These are phyloP conservation scores for Gonapodya prolifera DNA, from an alignment of 192 early-diverging fungal species.

Conservation along the genomic window DNA sequence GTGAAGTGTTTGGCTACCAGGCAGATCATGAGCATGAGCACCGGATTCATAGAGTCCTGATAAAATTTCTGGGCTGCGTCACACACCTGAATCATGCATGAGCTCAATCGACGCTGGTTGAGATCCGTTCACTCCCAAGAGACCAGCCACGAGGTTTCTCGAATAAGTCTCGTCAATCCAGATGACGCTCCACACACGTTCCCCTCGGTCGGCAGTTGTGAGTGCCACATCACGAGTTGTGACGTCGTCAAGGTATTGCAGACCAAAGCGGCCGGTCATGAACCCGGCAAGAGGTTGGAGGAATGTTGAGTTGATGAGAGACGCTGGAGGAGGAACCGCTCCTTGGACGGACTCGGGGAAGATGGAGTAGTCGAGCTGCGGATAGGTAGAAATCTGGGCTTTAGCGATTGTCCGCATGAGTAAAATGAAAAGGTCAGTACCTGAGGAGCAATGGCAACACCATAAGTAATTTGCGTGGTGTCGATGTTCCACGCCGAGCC, in stretches of 20 bases:
- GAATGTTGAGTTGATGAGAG: background rate
- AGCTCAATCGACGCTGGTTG: background rate
- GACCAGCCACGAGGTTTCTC: background rate
- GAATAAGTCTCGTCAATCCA: background rate
- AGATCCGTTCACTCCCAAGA: background rate
- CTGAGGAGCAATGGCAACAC: background rate
- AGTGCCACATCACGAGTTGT: background rate
- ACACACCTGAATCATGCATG: background rate
- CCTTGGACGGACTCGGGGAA: background rate
- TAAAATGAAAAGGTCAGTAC: too few species aligned
- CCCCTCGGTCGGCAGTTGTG: background rate
- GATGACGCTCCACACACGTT: background rate
- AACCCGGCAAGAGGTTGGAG: background rate
- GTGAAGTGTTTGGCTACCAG: background rate
- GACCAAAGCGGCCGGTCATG: background rate
- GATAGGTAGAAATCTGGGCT: background rate
- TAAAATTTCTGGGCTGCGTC: background rate
- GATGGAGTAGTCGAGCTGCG: background rate
- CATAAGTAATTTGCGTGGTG: background rate
- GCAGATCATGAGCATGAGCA: background rate
- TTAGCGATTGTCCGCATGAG: background rate
- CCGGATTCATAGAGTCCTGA: background rate
- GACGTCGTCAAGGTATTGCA: background rate
- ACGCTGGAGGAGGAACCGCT: background rate
- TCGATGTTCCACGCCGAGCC: background rate